A percentile compares a stretch with the other conserved stretches of the same genome.
phyloP scores from a whole-genome alignment of 306 rosid genomes.

The Vachellia pachyceras region DNA sequence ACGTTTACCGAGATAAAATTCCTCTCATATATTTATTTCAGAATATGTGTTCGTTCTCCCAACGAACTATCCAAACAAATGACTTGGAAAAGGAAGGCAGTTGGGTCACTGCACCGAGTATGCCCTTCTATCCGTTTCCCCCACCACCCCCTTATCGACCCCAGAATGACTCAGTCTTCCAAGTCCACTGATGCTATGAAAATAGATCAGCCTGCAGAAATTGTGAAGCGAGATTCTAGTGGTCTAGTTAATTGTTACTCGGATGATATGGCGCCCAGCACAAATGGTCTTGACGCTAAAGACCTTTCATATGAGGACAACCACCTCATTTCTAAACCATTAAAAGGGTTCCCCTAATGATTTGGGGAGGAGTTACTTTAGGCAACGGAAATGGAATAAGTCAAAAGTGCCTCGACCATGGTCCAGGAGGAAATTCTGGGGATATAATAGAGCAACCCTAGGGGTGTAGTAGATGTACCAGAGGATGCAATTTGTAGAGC shows the following conservation, averaged over 20 bases:
- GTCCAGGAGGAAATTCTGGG: constrained; percentile 55
- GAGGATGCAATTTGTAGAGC: constrained; percentile 69
- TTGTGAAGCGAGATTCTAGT: constrained; percentile 43
- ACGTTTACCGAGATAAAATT: too few species aligned
- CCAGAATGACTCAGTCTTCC: constrained; percentile 51
- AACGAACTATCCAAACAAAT: too few species aligned
- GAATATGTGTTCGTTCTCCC: too few species aligned
- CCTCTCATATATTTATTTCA: too few species aligned
- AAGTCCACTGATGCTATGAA: constrained; percentile 38
- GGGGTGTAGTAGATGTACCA: constrained; percentile 58
- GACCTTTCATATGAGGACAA: constrained; percentile 40
- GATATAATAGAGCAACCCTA: constrained; percentile 47
- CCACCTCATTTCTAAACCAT: constrained; percentile 47
- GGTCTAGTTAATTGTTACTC: constrained; percentile 46
- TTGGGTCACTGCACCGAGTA: constrained; percentile 87
- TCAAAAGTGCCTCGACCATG: constrained; percentile 61
- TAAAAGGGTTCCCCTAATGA: constrained; percentile 61
- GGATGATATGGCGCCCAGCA: constrained; percentile 62
- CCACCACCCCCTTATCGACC: constrained; percentile 75
- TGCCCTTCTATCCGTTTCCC: constrained; percentile 93
- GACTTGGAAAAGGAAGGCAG: constrained; percentile 56
- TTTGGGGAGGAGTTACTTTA: constrained; percentile 70
- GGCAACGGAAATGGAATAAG: constrained; percentile 84
- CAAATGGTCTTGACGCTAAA: constrained; percentile 53
- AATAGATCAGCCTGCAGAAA: constrained; percentile 51